These are phyloP conservation scores for Fusarium sp. DNA, from an alignment of 2,329 filamentous ascomycete species.

Conservation along the genomic window DNA sequence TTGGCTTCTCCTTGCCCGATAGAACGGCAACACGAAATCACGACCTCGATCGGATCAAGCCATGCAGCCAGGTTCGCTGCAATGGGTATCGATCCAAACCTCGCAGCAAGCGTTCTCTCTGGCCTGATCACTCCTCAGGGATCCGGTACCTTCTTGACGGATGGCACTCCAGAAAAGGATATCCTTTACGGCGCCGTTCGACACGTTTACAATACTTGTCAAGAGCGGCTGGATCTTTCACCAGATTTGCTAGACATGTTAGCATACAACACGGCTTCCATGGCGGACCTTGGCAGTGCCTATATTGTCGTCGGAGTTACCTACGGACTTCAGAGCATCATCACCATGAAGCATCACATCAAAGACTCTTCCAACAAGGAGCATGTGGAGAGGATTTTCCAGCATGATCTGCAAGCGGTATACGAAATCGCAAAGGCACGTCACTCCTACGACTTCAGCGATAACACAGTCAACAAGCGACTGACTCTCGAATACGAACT, in stretches of 20 bases:
- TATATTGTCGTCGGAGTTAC: conserved; percentile 23
- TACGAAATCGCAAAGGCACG: not conserved
- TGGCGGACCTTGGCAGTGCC: not conserved
- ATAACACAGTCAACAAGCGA: not conserved
- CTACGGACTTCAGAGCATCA: conserved; percentile 29
- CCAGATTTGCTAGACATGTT: rapidly evolving
- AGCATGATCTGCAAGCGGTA: conserved; percentile 8
- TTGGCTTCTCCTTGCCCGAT: not conserved
- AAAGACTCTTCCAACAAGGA: not conserved
- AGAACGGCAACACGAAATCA: not conserved
- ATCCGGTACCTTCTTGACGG: conserved; percentile 17
- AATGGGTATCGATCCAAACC: conserved; percentile 5
- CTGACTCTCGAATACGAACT: conserved; percentile 19
- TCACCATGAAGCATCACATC: conserved; percentile 3
- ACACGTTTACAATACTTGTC: not conserved
- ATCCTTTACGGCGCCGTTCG: not conserved
- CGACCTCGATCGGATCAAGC: not conserved
- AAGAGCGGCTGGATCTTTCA: not conserved
- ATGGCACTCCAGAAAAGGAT: rapidly evolving
- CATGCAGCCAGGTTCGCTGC: not conserved
- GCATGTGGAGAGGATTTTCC: not conserved
- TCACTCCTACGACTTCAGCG: not conserved
- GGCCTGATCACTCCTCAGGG: conserved; percentile 5
- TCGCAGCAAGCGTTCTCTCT: conserved; percentile 25
- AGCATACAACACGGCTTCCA: rapidly evolving